These are phyloP conservation scores for Ceraceosorus guamensis DNA, from an alignment of 1,284 basidiomycete species.

Conservation along the genomic window DNA sequence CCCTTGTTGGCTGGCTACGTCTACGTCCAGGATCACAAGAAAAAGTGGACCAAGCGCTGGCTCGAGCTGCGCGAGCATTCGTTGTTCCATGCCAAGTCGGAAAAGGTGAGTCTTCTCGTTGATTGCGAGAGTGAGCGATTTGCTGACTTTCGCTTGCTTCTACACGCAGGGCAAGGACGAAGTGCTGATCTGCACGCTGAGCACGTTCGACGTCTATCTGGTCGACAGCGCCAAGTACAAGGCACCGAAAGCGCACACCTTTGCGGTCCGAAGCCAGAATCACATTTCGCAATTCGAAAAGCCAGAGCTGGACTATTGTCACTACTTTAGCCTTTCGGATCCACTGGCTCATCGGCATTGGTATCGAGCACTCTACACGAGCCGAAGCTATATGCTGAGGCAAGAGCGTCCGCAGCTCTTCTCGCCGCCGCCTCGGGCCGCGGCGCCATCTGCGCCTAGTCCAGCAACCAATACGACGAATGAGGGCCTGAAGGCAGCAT, in stretches of 20 bases:
- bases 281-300: constrained; percentile 35
- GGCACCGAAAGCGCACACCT: constrained; percentile 37
- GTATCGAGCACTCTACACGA: constrained; percentile 38
- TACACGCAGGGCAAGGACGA: constrained; percentile 35
- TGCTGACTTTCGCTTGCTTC: background rate
- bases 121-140: background rate
- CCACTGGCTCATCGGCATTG: constrained; percentile 42
- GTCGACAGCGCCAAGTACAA: constrained; percentile 26
- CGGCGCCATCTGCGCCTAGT: constrained; percentile 1
- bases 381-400: constrained; percentile 40
- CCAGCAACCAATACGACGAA: background rate
- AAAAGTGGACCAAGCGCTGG: constrained; percentile 44
- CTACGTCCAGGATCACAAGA: constrained; percentile 34
- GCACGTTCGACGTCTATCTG: constrained; percentile 41
- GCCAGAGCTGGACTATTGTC: constrained; percentile 39
- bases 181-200: constrained; percentile 31
- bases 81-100: constrained; percentile 41
- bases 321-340: constrained; percentile 39
- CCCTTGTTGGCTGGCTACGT: constrained; percentile 40
- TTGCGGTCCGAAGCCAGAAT: constrained; percentile 38
- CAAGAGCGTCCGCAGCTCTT: constrained; percentile 42
- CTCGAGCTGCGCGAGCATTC: constrained; percentile 44
- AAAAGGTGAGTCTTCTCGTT: constrained; percentile 23
- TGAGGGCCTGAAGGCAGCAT: background rate
- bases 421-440: constrained; percentile 14